Conservation (phyloP, 1,284 basidiomycete genomes). For the Chalciporus sp. region DNA sequence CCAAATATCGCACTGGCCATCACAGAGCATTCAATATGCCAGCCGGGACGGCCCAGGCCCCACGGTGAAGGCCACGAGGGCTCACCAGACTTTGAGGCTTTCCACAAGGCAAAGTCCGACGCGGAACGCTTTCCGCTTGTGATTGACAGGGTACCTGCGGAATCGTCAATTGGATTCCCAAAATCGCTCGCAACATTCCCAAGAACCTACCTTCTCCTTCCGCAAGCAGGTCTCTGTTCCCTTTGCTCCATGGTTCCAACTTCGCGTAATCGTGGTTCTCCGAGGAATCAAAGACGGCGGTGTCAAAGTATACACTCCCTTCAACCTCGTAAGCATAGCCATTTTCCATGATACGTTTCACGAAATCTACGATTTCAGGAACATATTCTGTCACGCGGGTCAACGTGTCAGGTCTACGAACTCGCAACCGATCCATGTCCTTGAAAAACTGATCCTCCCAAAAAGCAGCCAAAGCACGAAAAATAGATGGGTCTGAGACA, state of each 20-base stretch:
- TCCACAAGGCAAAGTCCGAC: slow-evolving; percentile 98
- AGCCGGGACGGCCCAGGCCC: slow-evolving; percentile 96
- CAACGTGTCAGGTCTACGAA: slow-evolving; percentile 87
- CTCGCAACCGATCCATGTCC: slow-evolving; percentile 89
- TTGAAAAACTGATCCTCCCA: slow-evolving; percentile 94
- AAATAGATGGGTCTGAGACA: slow-evolving; percentile 87
- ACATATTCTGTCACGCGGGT: slow-evolving; percentile 98
- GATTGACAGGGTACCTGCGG: slow-evolving; percentile 62
- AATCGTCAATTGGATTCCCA: slow-evolving; percentile 5
- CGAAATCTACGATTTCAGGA: slow-evolving; percentile 91
- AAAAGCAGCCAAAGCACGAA: slow-evolving; percentile 80
- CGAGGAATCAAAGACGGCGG: slow-evolving; percentile 80
- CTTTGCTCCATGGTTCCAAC: slow-evolving; percentile 93
- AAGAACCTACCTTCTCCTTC: slow-evolving; percentile 82
- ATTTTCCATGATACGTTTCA: slow-evolving; percentile 84
- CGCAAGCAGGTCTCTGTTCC: slow-evolving; percentile 87
- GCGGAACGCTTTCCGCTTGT: slow-evolving; percentile 63
- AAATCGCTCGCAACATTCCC: slow-evolving; percentile 1
- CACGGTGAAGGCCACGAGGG: slow-evolving; percentile 97
- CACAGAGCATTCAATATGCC: slow-evolving; percentile 99
- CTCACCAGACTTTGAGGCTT: slow-evolving; percentile 96
- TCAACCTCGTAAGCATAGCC: slow-evolving; percentile 91
- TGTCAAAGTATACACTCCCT: slow-evolving; percentile 97
- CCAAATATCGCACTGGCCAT: slow-evolving; percentile 97
- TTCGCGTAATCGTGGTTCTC: slow-evolving; percentile 88